phyloP scores from a whole-genome alignment of 164 flowering plant species.

The Vitis vinifera region DNA sequence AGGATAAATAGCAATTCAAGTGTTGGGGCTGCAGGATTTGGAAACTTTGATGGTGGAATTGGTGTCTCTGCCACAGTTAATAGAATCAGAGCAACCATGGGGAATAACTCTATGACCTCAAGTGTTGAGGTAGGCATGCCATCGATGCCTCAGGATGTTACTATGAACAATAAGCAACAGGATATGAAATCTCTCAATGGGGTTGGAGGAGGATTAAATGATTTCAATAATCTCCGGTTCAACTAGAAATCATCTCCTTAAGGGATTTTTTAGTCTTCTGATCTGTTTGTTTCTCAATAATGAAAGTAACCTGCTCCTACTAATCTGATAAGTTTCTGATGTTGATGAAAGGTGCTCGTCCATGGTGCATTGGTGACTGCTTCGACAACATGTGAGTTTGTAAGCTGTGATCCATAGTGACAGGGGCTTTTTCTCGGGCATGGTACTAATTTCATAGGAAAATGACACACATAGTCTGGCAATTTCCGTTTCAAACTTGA shows the following conservation, averaged over 20 bases:
- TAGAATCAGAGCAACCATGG: conserved; percentile 68
- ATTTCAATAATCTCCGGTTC: conserved; percentile 76
- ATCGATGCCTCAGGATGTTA: conserved; percentile 47
- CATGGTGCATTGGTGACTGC: not conserved
- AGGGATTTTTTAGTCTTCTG: conserved; percentile 11
- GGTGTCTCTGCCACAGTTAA: conserved; percentile 49
- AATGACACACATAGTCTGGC: not conserved
- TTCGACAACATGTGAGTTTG: not conserved
- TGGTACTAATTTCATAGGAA: not conserved
- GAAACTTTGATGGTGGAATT: conserved; percentile 47
- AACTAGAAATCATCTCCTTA: conserved; percentile 82
- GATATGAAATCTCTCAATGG: conserved; percentile 72
- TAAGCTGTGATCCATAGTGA: not conserved
- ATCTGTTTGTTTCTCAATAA: conserved; percentile 4
- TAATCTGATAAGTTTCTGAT: not conserved
- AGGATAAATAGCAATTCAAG: conserved; percentile 30
- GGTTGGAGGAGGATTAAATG: conserved; percentile 63
- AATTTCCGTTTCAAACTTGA: not conserved
- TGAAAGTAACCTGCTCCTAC: no score
- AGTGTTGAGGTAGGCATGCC: conserved; percentile 68
- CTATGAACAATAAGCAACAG: conserved; percentile 55
- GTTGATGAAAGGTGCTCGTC: not conserved
- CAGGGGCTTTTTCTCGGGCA: not conserved
- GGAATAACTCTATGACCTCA: conserved; percentile 49
- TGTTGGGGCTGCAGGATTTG: conserved; percentile 49